Evolutionary conservation across 805 yeast species (phyloP).

Genomic region (Saccharomyces kudriavzevii): DNA sequence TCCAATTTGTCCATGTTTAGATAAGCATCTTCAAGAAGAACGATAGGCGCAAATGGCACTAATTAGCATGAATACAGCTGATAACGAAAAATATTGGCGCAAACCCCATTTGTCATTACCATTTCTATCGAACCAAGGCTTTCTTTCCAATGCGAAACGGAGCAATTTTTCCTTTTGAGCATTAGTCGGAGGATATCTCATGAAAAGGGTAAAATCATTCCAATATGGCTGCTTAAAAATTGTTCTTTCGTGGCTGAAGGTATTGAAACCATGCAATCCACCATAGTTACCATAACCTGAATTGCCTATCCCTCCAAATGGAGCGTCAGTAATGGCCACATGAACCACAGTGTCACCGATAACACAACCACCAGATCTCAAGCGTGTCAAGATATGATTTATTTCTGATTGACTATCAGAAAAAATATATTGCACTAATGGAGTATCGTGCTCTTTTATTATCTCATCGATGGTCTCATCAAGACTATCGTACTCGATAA

Average conservation of each 20-base stretch:
- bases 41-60: not conserved
- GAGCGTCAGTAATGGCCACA: conserved; percentile 57
- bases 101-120: conserved; percentile 23
- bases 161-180: conserved; percentile 28
- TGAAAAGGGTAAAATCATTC: conserved; percentile 50
- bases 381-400: conserved; percentile 38
- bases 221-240: conserved; percentile 55
- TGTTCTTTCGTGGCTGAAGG: conserved; percentile 73
- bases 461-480: conserved; percentile 39
- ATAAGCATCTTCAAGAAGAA: not conserved
- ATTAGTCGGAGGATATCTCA: conserved; percentile 60
- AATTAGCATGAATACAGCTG: not conserved
- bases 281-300: conserved; percentile 84
- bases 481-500: conserved; percentile 45
- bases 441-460: conserved; percentile 52
- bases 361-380: conserved; percentile 66
- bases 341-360: conserved; percentile 70
- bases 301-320: conserved; percentile 86
- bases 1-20: not conserved
- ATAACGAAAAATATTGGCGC: not conserved
- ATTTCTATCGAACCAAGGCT: conserved; percentile 32
- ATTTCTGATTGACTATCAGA: conserved; percentile 41
- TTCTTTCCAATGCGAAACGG: conserved; percentile 24
- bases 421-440: conserved; percentile 73
- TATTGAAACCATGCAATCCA: conserved; percentile 57